These are phyloP conservation scores for Penicillium verhagenii DNA, from an alignment of 495 filamentous ascomycete genomes.

Conservation along the genomic window DNA sequence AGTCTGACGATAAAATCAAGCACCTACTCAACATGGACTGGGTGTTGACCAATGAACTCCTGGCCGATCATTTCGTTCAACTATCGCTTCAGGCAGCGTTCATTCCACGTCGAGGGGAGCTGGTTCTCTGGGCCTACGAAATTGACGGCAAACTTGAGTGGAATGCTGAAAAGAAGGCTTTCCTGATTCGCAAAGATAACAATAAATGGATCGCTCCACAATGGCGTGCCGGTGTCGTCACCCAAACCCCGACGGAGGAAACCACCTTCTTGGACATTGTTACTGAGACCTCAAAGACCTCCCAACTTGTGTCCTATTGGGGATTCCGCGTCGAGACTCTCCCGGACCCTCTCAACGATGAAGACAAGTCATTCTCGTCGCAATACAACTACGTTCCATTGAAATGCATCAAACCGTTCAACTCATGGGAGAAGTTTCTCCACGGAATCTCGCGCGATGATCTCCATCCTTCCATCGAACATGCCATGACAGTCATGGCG, in stretches of 20 bases:
- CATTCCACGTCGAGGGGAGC: constrained; percentile 55
- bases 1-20: constrained; percentile 41
- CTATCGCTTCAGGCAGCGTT: constrained; percentile 47
- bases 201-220: constrained; percentile 38
- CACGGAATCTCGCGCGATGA: constrained; percentile 32
- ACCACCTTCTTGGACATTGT: constrained; percentile 44
- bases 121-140: constrained; percentile 53
- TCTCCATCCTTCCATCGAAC: constrained; percentile 53
- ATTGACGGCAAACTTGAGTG: constrained; percentile 39
- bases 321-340: constrained; percentile 59
- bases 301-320: constrained; percentile 43
- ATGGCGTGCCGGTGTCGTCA: constrained; percentile 59
- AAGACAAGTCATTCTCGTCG: constrained; percentile 49
- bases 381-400: constrained; percentile 56
- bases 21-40: constrained; percentile 56
- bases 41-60: constrained; percentile 41
- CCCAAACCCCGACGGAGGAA: constrained; percentile 48
- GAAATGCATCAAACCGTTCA: constrained; percentile 55
- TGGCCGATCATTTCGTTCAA: constrained; percentile 34
- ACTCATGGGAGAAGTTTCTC: constrained; percentile 49
- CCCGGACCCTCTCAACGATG: constrained; percentile 45
- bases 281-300: constrained; percentile 33
- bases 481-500: constrained; percentile 54
- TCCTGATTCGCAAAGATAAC: constrained; percentile 34
- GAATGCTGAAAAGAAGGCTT: constrained; percentile 25